Percentiles rank a stretch among this genome's conserved stretches.
phyloP scores from a whole-genome alignment of 2,329 filamentous ascomycete genomes.

The Penicillium sp. region DNA sequence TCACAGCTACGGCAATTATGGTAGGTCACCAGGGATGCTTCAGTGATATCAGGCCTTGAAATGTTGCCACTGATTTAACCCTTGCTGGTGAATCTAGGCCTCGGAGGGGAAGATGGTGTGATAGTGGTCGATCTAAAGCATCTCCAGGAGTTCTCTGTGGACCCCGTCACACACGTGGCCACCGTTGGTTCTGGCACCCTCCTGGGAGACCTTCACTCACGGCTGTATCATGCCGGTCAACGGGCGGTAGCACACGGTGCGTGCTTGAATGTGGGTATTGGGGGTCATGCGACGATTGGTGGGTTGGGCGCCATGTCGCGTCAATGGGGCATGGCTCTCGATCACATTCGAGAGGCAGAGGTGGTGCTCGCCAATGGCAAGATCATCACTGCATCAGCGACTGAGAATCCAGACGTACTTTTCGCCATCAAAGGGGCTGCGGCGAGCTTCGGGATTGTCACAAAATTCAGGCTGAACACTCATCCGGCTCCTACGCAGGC shows the following conservation, averaged over 20 bases:
- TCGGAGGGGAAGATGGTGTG: constrained; percentile 29
- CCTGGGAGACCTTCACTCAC: constrained; percentile 29
- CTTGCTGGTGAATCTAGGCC: constrained; percentile 14
- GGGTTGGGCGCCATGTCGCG: constrained; percentile 40
- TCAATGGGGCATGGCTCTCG: constrained; percentile 48
- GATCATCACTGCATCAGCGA: constrained; percentile 26
- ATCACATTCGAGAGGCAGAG: constrained; percentile 45
- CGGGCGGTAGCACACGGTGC: constrained; percentile 37
- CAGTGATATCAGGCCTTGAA: background rate
- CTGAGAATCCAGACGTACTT: constrained; percentile 28
- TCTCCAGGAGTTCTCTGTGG: constrained; percentile 29
- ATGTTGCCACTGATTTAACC: too few species aligned
- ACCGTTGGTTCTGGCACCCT: constrained; percentile 32
- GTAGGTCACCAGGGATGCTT: constrained; percentile 17
- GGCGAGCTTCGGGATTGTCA: constrained; percentile 36
- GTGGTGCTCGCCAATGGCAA: constrained; percentile 43
- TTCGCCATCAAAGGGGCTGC: constrained; percentile 35
- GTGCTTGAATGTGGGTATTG: constrained; percentile 35
- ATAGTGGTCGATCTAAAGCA: constrained; percentile 28
- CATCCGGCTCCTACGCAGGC: constrained; percentile 39
- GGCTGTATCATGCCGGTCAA: constrained; percentile 24
- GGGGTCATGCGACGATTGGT: constrained; percentile 39
- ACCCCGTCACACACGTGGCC: constrained; percentile 26
- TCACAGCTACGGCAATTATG: constrained; percentile 37
- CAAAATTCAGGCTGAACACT: constrained; percentile 35